phyloP scores from a whole-genome alignment of 73 alveolate species.

The Loxodes magnus region DNA sequence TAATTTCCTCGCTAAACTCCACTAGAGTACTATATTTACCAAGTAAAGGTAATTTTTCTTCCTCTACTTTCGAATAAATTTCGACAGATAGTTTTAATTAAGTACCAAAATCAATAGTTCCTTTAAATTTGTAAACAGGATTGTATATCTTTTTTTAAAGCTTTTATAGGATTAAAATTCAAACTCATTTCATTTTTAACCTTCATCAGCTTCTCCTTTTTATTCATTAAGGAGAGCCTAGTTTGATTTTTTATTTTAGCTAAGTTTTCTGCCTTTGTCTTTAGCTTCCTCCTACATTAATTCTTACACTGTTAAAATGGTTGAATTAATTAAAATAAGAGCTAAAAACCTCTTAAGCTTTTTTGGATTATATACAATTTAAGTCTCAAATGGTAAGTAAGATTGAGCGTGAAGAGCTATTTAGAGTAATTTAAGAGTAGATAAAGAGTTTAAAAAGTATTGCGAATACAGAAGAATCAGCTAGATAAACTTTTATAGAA shows the following conservation, averaged over 20 bases:
- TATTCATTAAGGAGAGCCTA: neutral
- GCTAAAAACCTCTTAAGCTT: no score
- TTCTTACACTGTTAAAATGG: no score
- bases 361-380: no score
- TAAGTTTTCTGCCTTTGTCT: slow-evolving; percentile 63
- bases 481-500: no score
- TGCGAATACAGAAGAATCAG: no score
- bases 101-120: slow-evolving; percentile 68
- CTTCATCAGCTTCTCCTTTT: slow-evolving; percentile 12
- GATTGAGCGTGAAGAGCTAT: no score
- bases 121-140: slow-evolving; percentile 78
- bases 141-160: slow-evolving; percentile 65
- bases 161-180: slow-evolving; percentile 80
- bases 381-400: no score
- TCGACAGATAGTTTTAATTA: slow-evolving; percentile 52
- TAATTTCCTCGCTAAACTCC: slow-evolving; percentile 47
- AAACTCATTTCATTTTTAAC: slow-evolving; percentile 65
- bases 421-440: no score
- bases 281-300: slow-evolving; percentile 55
- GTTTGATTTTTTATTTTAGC: slow-evolving; percentile 3
- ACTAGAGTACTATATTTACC: slow-evolving; percentile 68
- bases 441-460: no score
- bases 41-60: slow-evolving; percentile 77
- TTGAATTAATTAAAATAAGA: no score
- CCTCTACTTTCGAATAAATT: slow-evolving; percentile 70